Conservation (phyloP, 768 basidiomycete species). For the Calocybe gangraenosa region DNA sequence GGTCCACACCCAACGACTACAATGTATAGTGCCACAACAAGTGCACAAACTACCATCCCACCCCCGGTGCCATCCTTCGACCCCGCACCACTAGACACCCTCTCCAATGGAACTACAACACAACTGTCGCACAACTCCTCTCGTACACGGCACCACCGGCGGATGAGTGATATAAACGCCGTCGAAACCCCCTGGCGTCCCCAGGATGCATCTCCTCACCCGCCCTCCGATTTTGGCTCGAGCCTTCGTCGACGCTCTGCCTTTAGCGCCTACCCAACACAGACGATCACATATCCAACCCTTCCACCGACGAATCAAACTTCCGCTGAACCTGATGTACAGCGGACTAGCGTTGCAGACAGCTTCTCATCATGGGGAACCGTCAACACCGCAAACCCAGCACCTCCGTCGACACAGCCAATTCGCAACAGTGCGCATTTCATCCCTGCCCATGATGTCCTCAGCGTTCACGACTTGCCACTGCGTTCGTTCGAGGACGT, state of each 20-base stretch:
- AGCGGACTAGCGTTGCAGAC: not conserved
- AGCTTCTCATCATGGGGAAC: slow-evolving; percentile 14
- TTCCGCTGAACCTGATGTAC: not conserved
- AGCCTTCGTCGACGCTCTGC: slow-evolving; percentile 5
- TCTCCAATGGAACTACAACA: not conserved
- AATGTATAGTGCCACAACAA: not conserved
- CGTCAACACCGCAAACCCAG: slow-evolving; percentile 1
- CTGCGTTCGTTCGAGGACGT: slow-evolving; percentile 9
- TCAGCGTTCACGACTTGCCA: slow-evolving; percentile 7
- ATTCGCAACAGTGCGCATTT: slow-evolving; percentile 5
- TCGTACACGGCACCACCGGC: slow-evolving; percentile 1
- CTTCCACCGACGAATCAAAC: not conserved
- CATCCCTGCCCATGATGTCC: slow-evolving; percentile 2
- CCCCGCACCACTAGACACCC: not conserved
- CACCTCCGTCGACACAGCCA: not conserved
- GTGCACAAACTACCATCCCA: not conserved
- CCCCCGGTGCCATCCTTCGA: not conserved
- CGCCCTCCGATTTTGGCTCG: not conserved
- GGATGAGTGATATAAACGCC: slow-evolving; percentile 1
- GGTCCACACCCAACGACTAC: not conserved
- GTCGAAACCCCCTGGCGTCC: not conserved
- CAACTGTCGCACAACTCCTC: not conserved
- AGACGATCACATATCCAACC: not conserved
- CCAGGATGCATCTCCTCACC: not conserved
- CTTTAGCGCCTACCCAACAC: not conserved